These are phyloP conservation scores for Barnettozyma populi DNA, from an alignment of 805 yeast species.

Conservation along the genomic window DNA sequence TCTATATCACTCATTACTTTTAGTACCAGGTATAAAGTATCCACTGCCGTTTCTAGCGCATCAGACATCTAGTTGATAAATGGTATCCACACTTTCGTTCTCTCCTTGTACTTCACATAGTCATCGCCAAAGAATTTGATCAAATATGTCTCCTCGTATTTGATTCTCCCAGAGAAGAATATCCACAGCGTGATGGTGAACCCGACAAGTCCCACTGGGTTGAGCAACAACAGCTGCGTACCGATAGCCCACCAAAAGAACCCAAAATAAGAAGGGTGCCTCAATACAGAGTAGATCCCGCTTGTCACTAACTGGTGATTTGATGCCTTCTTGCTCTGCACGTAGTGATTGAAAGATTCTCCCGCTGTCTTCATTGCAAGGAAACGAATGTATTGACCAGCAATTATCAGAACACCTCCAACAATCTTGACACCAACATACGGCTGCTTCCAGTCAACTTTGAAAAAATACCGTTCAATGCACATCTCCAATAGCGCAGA, in stretches of 20 bases:
- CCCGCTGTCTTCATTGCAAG: slow-evolving; percentile 87
- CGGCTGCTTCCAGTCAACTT: slow-evolving; percentile 29
- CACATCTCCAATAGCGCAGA: slow-evolving; percentile 47
- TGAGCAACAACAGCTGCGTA: slow-evolving; percentile 64
- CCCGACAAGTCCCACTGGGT: slow-evolving; percentile 50
- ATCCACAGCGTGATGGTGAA: slow-evolving; percentile 56
- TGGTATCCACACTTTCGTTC: slow-evolving; percentile 60
- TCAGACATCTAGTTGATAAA: slow-evolving; percentile 33
- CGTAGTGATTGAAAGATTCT: slow-evolving; percentile 75
- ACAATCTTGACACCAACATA: slow-evolving; percentile 19
- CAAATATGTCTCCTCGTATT: slow-evolving; percentile 63
- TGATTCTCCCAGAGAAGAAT: slow-evolving; percentile 67
- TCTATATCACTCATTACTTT: too few relatives aligned
- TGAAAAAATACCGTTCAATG: slow-evolving; percentile 34
- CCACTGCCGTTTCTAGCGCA: background rate
- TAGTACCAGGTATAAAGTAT: too few relatives aligned
- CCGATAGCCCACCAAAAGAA: slow-evolving; percentile 94
- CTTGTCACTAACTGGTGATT: slow-evolving; percentile 65
- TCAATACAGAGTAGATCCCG: slow-evolving; percentile 60
- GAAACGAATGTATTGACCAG: slow-evolving; percentile 68
- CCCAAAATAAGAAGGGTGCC: slow-evolving; percentile 93
- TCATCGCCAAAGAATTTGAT: slow-evolving; percentile 64
- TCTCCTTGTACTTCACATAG: slow-evolving; percentile 47
- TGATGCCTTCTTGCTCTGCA: slow-evolving; percentile 45
- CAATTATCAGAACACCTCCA: slow-evolving; percentile 45